phyloP scores from a whole-genome alignment of 257 asterid species.

The Perilla frutescens region DNA sequence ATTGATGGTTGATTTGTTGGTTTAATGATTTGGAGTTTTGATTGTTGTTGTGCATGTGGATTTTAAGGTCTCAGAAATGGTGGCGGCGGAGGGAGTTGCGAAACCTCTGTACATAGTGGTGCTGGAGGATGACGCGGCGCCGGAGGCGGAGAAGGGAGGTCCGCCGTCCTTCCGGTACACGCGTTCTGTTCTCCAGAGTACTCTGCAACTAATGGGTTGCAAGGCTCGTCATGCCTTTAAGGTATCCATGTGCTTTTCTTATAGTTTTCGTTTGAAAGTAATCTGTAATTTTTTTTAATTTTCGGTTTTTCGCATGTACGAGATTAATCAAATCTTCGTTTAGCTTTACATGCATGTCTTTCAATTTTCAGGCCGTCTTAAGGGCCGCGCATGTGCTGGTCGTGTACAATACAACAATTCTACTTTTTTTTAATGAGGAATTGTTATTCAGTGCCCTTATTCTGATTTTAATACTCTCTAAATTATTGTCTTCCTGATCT shows the following conservation, averaged over 20 bases:
- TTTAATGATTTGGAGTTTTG: conserved; percentile 20
- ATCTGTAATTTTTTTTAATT: neutral
- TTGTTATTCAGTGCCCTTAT: conserved; percentile 1
- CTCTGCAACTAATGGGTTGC: conserved; percentile 99
- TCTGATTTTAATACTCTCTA: neutral
- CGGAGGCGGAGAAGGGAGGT: conserved; percentile 44
- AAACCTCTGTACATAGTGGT: conserved; percentile 86
- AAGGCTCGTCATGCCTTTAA: conserved; percentile 97
- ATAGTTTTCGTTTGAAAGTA: neutral
- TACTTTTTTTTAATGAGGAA: neutral
- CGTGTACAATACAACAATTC: neutral
- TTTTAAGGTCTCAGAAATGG: conserved; percentile 53
- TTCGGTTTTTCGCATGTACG: neutral
- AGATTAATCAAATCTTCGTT: conserved; percentile 26
- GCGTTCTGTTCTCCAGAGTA: conserved; percentile 89
- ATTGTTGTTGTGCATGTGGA: conserved; percentile 36
- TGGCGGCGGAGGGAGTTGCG: conserved; percentile 61
- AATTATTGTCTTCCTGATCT: conserved; percentile 7
- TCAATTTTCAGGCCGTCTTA: neutral
- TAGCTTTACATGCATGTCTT: conserved; percentile 31
- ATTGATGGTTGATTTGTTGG: conserved; percentile 6
- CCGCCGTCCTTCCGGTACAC: conserved; percentile 79
- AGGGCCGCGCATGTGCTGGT: neutral
- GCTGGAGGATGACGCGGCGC: conserved; percentile 60
- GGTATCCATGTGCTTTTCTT: conserved; percentile 47